phyloP scores from a whole-genome alignment of 2,329 filamentous ascomycete species.

The Escovopsis sp. region DNA sequence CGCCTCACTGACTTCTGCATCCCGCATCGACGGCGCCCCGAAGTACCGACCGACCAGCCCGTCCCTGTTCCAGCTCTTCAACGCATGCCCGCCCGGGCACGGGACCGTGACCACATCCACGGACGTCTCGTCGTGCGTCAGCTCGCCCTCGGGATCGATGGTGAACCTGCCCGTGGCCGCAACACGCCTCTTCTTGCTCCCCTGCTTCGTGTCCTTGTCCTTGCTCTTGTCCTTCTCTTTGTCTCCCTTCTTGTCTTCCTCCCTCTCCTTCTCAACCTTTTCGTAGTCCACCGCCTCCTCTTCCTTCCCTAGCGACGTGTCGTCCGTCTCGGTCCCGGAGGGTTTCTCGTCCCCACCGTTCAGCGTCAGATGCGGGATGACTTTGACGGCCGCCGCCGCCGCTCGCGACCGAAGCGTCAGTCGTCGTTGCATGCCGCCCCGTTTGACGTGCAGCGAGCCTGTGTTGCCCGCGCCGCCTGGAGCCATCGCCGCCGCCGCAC shows the following conservation, averaged over 20 bases:
- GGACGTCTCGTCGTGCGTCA: slow-evolving; percentile 35
- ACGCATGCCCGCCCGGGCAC: slow-evolving; percentile 36
- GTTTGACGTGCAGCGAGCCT: slow-evolving; percentile 15
- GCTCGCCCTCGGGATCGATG: slow-evolving; percentile 20
- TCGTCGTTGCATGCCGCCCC: slow-evolving; percentile 11
- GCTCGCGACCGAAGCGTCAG: too few relatives aligned
- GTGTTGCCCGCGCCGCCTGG: slow-evolving; percentile 7
- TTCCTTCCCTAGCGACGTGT: background rate
- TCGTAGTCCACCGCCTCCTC: too few relatives aligned
- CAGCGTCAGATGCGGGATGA: background rate
- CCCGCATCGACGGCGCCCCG: slow-evolving; percentile 25
- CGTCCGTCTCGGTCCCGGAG: slow-evolving; percentile 5
- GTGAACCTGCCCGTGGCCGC: slow-evolving; percentile 13
- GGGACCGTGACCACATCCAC: slow-evolving; percentile 40
- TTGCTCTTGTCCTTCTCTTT: background rate
- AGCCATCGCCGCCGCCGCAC: slow-evolving; percentile 8
- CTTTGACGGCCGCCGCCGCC: background rate
- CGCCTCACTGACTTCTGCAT: slow-evolving; percentile 15
- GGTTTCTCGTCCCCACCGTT: slow-evolving; percentile 1
- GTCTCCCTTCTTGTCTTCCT: background rate
- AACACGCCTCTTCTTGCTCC: background rate
- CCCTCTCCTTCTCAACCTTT: slow-evolving; percentile 2
- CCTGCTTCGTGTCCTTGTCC: background rate
- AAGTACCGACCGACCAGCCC: slow-evolving; percentile 33
- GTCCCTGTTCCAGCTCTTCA: slow-evolving; percentile 39